These are phyloP conservation scores for Leccinum rimulosum DNA, from an alignment of 768 basidiomycete genomes.

Conservation along the genomic window DNA sequence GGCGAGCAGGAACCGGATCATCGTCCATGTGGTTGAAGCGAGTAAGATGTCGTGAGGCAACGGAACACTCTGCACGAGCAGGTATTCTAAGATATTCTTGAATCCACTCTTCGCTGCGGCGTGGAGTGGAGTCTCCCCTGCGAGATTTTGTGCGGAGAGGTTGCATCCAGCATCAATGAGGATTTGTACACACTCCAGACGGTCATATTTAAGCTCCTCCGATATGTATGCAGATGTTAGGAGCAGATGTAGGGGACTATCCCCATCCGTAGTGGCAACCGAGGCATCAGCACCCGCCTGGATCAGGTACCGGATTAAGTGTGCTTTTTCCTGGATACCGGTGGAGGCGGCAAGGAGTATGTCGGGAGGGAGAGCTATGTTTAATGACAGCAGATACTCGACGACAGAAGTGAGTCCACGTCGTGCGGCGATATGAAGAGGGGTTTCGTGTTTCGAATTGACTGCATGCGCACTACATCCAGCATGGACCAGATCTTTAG, in stretches of 20 bases:
- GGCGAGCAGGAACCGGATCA: not conserved
- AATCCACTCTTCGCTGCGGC: not conserved
- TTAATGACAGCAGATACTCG: not conserved
- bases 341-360: not conserved
- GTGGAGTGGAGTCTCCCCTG: not conserved
- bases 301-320: not conserved
- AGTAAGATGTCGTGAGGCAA: not conserved
- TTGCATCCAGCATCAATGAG: slow-evolving; percentile 6
- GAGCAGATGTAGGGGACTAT: not conserved
- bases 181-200: not conserved
- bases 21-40: not conserved
- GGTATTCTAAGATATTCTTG: not conserved
- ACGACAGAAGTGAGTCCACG: not conserved
- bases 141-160: not conserved
- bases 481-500: not conserved
- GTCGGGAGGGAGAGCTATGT: not conserved
- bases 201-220: not conserved
- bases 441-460: not conserved
- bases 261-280: not conserved
- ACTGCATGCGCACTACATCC: not conserved
- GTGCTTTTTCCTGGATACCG: not conserved
- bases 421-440: not conserved
- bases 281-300: not conserved
- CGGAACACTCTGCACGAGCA: not conserved
- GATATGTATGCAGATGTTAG: not conserved